Percentiles rank a stretch among this genome's conserved stretches.
phyloP scores from a whole-genome alignment of 208 protist species.

The Leishmania mexicana region DNA sequence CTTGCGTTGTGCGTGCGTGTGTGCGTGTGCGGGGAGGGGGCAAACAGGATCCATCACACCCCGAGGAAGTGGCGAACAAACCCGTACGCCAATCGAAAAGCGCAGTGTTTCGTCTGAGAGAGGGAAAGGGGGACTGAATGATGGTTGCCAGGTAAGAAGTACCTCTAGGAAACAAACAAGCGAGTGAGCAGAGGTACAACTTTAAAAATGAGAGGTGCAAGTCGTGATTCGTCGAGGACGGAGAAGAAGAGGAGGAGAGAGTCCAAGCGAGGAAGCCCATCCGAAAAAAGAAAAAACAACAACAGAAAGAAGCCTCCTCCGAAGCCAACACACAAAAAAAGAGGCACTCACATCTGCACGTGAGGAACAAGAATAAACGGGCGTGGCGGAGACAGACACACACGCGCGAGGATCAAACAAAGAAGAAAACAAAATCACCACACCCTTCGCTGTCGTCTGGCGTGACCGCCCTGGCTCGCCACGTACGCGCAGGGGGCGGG shows the following conservation, averaged over 20 bases:
- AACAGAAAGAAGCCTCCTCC: not conserved
- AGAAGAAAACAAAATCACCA: not conserved
- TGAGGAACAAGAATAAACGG: not conserved
- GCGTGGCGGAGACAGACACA: not conserved
- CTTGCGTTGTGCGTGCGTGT: not conserved
- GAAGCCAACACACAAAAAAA: not conserved
- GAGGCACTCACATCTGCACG: not conserved
- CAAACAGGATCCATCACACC: not conserved
- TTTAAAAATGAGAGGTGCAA: not conserved
- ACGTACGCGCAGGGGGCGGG: not conserved
- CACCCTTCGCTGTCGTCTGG: not conserved
- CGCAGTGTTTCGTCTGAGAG: not conserved
- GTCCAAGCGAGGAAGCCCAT: not conserved
- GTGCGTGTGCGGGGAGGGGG: not conserved
- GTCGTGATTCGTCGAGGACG: not conserved
- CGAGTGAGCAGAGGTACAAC: not conserved
- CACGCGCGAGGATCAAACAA: not conserved
- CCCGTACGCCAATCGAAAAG: not conserved
- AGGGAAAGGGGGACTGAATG: not conserved
- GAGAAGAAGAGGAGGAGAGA: not conserved
- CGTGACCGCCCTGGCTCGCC: too few relatives aligned
- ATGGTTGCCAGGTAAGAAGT: not conserved
- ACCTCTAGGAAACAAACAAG: not conserved
- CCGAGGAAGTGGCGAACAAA: not conserved
- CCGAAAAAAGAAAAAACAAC: not conserved